These are phyloP conservation scores for Fragaria iinumae DNA, from an alignment of 306 rosid species.

Conservation along the genomic window DNA sequence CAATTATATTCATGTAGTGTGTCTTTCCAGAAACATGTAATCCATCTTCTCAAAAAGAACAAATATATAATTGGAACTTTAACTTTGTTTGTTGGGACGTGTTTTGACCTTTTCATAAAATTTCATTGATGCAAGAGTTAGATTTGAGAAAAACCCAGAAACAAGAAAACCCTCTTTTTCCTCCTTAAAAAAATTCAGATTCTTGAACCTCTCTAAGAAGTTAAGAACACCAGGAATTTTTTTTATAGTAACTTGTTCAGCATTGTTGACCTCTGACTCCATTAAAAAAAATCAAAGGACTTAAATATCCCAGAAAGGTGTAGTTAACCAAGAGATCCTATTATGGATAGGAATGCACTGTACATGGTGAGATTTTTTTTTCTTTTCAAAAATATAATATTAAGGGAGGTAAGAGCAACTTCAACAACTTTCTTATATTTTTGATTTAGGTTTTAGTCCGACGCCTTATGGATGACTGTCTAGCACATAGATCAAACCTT, in stretches of 20 bases:
- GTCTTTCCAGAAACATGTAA: constrained; percentile 9
- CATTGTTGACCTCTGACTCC: background rate
- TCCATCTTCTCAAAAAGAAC: constrained; percentile 9
- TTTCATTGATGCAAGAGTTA: background rate
- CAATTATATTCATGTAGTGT: background rate
- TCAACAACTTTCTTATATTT: too few relatives aligned
- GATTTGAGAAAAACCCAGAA: background rate
- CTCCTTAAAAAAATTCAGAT: background rate
- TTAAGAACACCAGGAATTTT: background rate
- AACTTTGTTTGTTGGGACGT: constrained; percentile 6
- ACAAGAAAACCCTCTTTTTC: background rate
- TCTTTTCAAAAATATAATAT: too few relatives aligned
- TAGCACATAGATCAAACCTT: background rate
- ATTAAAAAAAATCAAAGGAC: background rate
- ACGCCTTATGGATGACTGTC: background rate
- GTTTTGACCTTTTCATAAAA: background rate
- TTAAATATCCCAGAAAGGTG: background rate
- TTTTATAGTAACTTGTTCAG: background rate
- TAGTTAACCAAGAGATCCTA: background rate
- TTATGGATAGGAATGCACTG: background rate
- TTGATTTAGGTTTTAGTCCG: too few relatives aligned
- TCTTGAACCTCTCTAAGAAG: background rate
- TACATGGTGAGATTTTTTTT: too few relatives aligned
- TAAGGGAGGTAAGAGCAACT: too few relatives aligned
- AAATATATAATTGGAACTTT: constrained; percentile 2